Evolutionary conservation across 257 asterid species (phyloP), one percentile per base, ranked within the genome.

Genomic region (Linaria vulgaris): DNA sequence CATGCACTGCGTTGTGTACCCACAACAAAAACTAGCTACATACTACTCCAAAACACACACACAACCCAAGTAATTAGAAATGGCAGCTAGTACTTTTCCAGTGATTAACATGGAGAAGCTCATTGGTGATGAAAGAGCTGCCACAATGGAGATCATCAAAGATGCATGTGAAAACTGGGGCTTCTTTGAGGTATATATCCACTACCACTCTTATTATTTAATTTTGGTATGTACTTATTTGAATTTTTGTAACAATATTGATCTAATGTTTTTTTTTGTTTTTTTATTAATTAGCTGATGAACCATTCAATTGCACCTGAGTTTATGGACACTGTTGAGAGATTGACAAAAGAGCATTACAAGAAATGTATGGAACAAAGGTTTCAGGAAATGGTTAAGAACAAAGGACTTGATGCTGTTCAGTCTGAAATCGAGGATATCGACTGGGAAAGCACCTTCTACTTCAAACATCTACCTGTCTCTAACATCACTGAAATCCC

Each of bases 111-210:
- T 85, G 90, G 87, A 68, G 79, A 76, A 78, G 48, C 84, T 85
- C 71, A 79, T 82, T 63, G 82, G 79, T 56, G 94, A 76, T 20
- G 85, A 78, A 61, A 85, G 90, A 64, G 44, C 78, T 48, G 77
- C 79, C 3, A 75, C 84, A 41, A 80, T 85, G 94, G 90, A 74
- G 10, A 59, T 59, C 47, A 85, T 82, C 17, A 70, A 80, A 56
- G 87, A 82, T 72, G 94, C 94, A 62, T 85, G 94, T 62, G 84
- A 80, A 59, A 83, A 83, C 59, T 85, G 90, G 88, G 94, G 90
- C 23, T 85, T 83, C 83, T 85, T 85, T 78, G 94, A 85, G 94
- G 94, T 82, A n/a, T n/a, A n/a, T n/a, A n/a, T n/a, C n/a, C n/a
- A 64, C n/a, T 22, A n/a, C n/a, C n/a, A n/a, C n/a, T n/a, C n/a